Base-by-base conservation (phyloP, 768 basidiomycete genomes). In the Pleurotus sapidus region DNA sequence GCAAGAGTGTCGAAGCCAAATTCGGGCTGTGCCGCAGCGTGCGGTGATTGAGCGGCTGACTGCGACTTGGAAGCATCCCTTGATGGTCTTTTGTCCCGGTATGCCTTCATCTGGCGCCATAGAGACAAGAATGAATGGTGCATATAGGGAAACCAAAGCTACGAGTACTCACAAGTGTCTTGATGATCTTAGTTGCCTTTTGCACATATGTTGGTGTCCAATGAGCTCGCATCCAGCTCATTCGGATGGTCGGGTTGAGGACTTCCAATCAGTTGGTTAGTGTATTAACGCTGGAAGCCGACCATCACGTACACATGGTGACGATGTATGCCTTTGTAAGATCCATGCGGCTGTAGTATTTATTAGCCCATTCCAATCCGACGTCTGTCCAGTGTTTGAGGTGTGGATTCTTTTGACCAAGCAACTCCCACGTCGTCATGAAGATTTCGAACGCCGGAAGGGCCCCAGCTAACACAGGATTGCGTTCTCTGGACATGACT, bases 361-460 rank as follows among this genome's bases (percentile, higher is more conserved):
- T 59, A 18, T 30, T 27, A 11, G 60, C 54, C 46, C 50, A 59
- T 15, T 48, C 6, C 15, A 61, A 46, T 5, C 57, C 60, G 27
- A 49, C 24, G 20, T 53, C 20, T 7, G 57, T 57, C 18, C 37
- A 20, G 9, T 46, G 59, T 37, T 49, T 46, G 18, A 61, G 54
- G 42, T 39, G 49, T 11, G 57, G 48, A 30, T 47, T 18, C 11
- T 46, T 45, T 14, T 54, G 14, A 34, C 30, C 39, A 25, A 63
- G 39, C 34, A 17, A 18, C 27, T 63, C 60, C 63, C 63, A 64
- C 4, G 25, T 18, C 1, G 48, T 23, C 56, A 66, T 63, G 37
- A 66, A 64, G 25, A 57, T 48, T 50, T 66, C 64, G 37, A 66
- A 62, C 4, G 62, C 55, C 14, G 63, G 65, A 39, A 66, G 61